Conservation (phyloP, 2,329 filamentous ascomycete genomes). For the Neonectria faginata region DNA sequence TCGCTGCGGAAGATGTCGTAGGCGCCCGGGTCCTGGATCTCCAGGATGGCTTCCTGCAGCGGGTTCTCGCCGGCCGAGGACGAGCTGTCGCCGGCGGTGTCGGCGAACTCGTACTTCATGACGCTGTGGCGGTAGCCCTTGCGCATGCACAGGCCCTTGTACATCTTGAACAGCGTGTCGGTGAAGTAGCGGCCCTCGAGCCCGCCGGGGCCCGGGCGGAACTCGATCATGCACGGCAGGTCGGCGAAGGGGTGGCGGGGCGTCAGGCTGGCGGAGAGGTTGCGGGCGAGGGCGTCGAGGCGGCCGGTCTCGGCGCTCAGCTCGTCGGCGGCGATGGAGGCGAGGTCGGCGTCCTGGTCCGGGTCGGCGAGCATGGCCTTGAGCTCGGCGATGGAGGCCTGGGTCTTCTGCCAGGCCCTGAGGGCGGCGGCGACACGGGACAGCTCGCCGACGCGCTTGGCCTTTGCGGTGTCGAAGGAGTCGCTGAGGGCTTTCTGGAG, state of each 20-base stretch:
- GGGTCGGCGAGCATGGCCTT: slow-evolving; percentile 58
- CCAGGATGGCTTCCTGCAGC: slow-evolving; percentile 87
- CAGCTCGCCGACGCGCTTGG: slow-evolving; percentile 72
- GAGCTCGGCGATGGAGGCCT: slow-evolving; percentile 66
- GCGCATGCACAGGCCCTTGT: slow-evolving; percentile 79
- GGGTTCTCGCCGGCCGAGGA: slow-evolving; percentile 72
- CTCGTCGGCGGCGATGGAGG: slow-evolving; percentile 84
- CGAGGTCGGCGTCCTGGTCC: slow-evolving; percentile 75
- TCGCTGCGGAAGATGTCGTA: slow-evolving; percentile 88
- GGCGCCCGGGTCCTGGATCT: slow-evolving; percentile 80
- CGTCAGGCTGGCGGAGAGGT: slow-evolving; percentile 81
- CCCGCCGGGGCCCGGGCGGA: slow-evolving; percentile 91
- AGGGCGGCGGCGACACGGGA: slow-evolving; percentile 68
- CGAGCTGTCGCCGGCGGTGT: slow-evolving; percentile 68
- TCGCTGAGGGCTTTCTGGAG: slow-evolving; percentile 64
- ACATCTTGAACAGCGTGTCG: slow-evolving; percentile 90
- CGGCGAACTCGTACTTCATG: slow-evolving; percentile 83
- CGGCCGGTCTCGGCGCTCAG: slow-evolving; percentile 72
- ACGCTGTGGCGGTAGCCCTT: slow-evolving; percentile 74
- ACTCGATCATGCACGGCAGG: slow-evolving; percentile 90
- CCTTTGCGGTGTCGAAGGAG: slow-evolving; percentile 67
- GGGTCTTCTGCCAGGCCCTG: slow-evolving; percentile 67
- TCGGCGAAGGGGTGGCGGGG: slow-evolving; percentile 91
- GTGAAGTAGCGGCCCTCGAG: slow-evolving; percentile 93
- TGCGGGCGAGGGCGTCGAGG: slow-evolving; percentile 72